Base-by-base conservation (phyloP, 2,329 filamentous ascomycete genomes). In the Ophiocordyceps camponoti-leonardi region DNA sequence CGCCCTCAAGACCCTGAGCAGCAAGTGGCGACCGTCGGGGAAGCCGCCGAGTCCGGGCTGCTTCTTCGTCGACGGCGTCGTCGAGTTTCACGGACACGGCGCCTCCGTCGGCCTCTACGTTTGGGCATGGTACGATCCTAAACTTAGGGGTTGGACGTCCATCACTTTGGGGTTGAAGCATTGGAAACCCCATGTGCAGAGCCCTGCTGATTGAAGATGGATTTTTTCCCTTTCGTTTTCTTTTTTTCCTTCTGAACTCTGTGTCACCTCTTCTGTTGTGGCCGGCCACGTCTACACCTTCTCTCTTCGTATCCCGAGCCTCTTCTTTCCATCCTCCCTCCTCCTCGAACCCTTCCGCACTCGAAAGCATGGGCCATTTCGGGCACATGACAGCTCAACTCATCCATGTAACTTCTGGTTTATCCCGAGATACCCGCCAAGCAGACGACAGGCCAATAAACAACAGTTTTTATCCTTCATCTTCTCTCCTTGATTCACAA, bases 121-220 rank as follows among this genome's bases (percentile, higher is more conserved):
- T 2, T 48, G 58, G 12, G 70, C 65, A 2, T 75, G 68, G 57
- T 80, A 73, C 58, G 67, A 79, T 53, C 74, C 75, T 1, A 71
- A 74, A 55, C 67, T 66, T 39, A 64, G 66, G 49, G 62, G 59
- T 42, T 74, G 66, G 35, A 33, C 16, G 3, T n/a, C 16, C 31
- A 33, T 33, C 31, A 33, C 2, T 7, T 6, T 39, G n/a, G 7
- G n/a, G 1, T 6, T 39, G 10, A 39, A 19, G n/a, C 16, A 33
- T 33, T 13, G 7, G 31, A 33, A n/a, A 33, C 26, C 26, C 7
- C 16, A 33, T 7, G 16, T 33, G 31, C 31, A 33, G 31, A 33
- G 5, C 31, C 16, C 12, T 33, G 16, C 31, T 7, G 10, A 7
- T n/a, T 33, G 31, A 33, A n/a, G 31, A n/a, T 33, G 31, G 30